Conservation (phyloP, 2,329 filamentous ascomycete genomes). For the Niveomyces coronatus region DNA sequence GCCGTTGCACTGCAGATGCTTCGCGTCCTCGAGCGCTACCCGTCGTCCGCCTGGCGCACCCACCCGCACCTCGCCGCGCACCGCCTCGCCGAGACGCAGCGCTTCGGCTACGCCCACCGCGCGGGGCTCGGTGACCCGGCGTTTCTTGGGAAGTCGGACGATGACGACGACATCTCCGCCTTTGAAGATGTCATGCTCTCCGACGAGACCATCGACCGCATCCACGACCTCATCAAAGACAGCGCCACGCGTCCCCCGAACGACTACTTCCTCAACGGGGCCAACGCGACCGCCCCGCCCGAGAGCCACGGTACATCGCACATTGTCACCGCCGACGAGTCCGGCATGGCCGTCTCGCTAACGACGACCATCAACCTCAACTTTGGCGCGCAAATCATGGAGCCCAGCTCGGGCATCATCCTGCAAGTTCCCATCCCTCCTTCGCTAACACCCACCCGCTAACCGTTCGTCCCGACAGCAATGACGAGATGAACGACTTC, state of each 20-base stretch:
- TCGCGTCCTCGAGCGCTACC: conserved; percentile 75
- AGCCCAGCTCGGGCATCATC: conserved; percentile 73
- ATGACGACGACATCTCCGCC: conserved; percentile 35
- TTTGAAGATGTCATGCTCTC: conserved; percentile 62
- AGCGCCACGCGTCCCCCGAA: conserved; percentile 58
- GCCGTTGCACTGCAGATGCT: conserved; percentile 64
- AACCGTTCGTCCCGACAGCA: conserved; percentile 23
- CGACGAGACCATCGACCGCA: conserved; percentile 43
- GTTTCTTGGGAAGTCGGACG: conserved; percentile 56
- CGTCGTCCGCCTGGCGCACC: conserved; percentile 36
- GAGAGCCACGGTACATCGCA: conserved; percentile 67
- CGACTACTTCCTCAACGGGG: conserved; percentile 55
- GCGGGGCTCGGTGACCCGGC: conserved; percentile 73
- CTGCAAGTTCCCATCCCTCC: conserved; percentile 34
- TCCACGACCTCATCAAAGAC: conserved; percentile 62
- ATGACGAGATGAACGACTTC: conserved; percentile 70
- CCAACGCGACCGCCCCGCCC: conserved; percentile 47
- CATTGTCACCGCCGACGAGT: conserved; percentile 58
- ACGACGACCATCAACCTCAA: conserved; percentile 85
- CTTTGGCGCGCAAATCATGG: conserved; percentile 71
- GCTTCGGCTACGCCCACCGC: conserved; percentile 76
- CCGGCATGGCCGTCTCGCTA: conserved; percentile 66
- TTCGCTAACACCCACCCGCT: conserved; percentile 15
- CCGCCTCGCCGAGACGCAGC: conserved; percentile 76
- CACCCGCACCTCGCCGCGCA: conserved; percentile 63